These are phyloP conservation scores for Phalaenopsis hybrid DNA, from an alignment of 116 monocot genomes.

Conservation along the genomic window DNA sequence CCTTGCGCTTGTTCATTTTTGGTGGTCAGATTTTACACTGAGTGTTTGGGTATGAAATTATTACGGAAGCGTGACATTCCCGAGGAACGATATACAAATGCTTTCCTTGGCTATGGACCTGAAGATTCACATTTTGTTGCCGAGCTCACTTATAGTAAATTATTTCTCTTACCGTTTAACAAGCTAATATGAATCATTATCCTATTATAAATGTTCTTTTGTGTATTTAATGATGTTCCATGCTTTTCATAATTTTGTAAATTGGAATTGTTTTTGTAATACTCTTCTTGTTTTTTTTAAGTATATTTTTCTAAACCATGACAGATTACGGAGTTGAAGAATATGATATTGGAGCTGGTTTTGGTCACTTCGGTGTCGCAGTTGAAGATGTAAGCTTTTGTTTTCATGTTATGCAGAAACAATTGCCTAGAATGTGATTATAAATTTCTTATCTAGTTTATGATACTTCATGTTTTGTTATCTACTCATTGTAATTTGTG, in stretches of 20 bases:
- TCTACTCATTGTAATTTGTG: not conserved
- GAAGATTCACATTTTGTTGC: conserved; percentile 86
- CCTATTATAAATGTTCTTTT: not conserved
- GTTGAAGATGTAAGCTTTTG: conserved; percentile 60
- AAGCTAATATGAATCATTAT: not conserved
- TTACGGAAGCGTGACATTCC: conserved; percentile 74
- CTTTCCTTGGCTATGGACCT: conserved; percentile 88
- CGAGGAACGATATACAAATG: conserved; percentile 83
- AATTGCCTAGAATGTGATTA: not conserved
- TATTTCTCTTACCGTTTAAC: not conserved
- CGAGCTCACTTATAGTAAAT: conserved; percentile 80
- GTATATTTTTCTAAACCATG: not conserved
- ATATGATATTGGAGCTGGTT: conserved; percentile 61
- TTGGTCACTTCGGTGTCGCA: conserved; percentile 72
- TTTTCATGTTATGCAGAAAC: conserved; percentile 10
- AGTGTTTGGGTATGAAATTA: conserved; percentile 89
- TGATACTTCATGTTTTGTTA: not conserved
- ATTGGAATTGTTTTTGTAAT: not conserved
- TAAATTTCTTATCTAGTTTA: not conserved
- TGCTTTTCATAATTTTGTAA: not conserved
- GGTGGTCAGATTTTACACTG: conserved; percentile 68
- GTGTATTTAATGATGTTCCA: not conserved
- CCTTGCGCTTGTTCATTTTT: conserved; percentile 4
- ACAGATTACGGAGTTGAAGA: conserved; percentile 70
- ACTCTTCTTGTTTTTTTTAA: not conserved